phyloP scores from a whole-genome alignment of 2,329 filamentous ascomycete species.

The Aspergillus tamarii region DNA sequence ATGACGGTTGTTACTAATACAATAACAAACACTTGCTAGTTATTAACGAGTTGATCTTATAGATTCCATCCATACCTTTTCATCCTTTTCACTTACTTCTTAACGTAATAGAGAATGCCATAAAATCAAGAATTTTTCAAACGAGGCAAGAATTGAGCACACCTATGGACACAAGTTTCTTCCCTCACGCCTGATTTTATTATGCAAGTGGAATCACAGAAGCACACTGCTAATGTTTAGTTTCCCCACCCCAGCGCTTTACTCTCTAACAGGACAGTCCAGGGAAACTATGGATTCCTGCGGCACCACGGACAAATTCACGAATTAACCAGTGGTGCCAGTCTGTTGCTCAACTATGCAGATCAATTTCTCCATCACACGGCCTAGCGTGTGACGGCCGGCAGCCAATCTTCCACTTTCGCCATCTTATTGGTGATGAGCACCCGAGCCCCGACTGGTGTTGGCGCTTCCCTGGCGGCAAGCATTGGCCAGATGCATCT shows the following conservation, averaged over 20 bases:
- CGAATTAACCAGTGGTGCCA: conserved; percentile 12
- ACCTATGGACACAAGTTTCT: background rate
- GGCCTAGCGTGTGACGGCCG: conserved; percentile 38
- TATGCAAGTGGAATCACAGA: conserved; percentile 17
- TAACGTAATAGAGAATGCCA: background rate
- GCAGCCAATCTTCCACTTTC: conserved; percentile 23
- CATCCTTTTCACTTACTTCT: background rate
- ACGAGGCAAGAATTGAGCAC: background rate
- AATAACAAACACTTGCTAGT: background rate
- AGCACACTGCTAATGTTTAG: background rate
- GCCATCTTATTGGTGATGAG: conserved; percentile 33
- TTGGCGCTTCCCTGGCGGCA: conserved; percentile 39
- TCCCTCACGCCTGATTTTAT: background rate
- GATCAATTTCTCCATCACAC: conserved; percentile 37
- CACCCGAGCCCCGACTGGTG: conserved; percentile 23
- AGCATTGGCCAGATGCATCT: conserved; percentile 41
- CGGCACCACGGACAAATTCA: background rate
- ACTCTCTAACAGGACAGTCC: conserved; percentile 4
- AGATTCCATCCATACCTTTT: background rate
- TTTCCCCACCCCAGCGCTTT: conserved; percentile 16
- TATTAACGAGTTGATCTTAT: background rate
- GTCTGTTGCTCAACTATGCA: conserved; percentile 28
- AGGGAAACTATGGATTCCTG: background rate
- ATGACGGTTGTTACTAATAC: background rate
- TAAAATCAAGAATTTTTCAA: background rate